Conservation (phyloP, 176 grass and related monocot genomes). For the Panicum miliaceum region DNA sequence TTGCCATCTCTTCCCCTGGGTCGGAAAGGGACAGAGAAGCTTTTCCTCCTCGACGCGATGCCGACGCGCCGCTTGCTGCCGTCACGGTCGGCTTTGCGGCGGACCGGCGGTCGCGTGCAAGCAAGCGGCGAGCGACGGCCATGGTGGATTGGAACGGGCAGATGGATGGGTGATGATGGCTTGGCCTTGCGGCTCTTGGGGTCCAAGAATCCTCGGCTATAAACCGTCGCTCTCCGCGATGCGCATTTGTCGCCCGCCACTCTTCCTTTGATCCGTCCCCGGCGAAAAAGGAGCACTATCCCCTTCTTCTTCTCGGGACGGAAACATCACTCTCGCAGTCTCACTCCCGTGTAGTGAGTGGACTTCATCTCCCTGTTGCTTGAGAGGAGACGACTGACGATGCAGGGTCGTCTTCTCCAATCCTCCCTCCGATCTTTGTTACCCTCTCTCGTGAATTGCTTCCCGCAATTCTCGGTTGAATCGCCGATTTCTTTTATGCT, state of each 20-base stretch:
- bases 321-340: not conserved
- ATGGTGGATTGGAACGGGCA: not conserved
- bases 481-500: constrained; percentile 21
- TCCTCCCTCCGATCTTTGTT: not conserved
- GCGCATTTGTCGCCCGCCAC: constrained; percentile 3
- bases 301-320: not conserved
- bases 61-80: not conserved
- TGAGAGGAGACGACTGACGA: not conserved
- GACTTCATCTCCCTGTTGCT: not conserved
- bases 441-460: not conserved
- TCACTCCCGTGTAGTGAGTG: not conserved
- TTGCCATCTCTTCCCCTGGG: not conserved
- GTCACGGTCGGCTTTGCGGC: no score
- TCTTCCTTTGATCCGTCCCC: constrained; percentile 11
- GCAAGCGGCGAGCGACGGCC: constrained; percentile 27
- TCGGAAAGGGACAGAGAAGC: not conserved
- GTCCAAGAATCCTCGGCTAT: constrained; percentile 37
- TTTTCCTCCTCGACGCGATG: not conserved
- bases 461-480: constrained; percentile 33
- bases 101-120: constrained; percentile 38
- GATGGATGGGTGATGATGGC: not conserved
- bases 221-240: constrained; percentile 27
- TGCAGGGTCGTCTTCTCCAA: not conserved
- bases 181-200: constrained; percentile 41
- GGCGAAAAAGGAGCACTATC: not conserved